Evolutionary conservation across 2,329 filamentous ascomycete genomes (phyloP).

Genomic region (Cladophialophora bantiana): DNA sequence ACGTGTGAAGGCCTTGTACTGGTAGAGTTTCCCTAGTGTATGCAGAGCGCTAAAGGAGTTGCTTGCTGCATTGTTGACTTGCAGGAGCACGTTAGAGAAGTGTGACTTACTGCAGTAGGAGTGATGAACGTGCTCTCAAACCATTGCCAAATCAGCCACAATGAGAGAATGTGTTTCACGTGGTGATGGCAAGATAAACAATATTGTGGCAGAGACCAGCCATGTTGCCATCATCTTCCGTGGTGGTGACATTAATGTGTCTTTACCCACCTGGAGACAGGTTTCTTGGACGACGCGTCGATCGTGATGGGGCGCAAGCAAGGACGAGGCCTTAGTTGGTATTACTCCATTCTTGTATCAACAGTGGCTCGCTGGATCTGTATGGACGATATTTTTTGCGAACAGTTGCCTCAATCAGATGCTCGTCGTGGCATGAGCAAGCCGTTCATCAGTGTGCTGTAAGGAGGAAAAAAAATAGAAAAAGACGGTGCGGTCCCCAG

Average conservation of each 20-base stretch:
- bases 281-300: neutral
- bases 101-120: conserved; percentile 18
- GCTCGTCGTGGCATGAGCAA: conserved; percentile 1
- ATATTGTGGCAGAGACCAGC: neutral
- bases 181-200: conserved; percentile 9
- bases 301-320: conserved; percentile 12
- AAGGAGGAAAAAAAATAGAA: neutral
- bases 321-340: neutral
- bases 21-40: conserved; percentile 1
- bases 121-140: conserved; percentile 16
- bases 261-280: neutral
- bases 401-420: conserved; percentile 12
- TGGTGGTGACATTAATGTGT: conserved; percentile 1
- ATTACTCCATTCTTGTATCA: neutral
- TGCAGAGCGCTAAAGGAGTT: conserved; percentile 18
- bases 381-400: neutral
- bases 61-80: conserved; percentile 17
- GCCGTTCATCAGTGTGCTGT: neutral
- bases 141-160: neutral
- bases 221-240: conserved; percentile 1
- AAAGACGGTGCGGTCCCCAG: conserved; percentile 4
- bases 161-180: conserved; percentile 13
- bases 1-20: conserved; percentile 3
- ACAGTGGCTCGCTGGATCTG: neutral
- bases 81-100: conserved; percentile 14